Base-by-base conservation (phyloP, 2,329 filamentous ascomycete species). In the Annulohypoxylon truncatum region DNA sequence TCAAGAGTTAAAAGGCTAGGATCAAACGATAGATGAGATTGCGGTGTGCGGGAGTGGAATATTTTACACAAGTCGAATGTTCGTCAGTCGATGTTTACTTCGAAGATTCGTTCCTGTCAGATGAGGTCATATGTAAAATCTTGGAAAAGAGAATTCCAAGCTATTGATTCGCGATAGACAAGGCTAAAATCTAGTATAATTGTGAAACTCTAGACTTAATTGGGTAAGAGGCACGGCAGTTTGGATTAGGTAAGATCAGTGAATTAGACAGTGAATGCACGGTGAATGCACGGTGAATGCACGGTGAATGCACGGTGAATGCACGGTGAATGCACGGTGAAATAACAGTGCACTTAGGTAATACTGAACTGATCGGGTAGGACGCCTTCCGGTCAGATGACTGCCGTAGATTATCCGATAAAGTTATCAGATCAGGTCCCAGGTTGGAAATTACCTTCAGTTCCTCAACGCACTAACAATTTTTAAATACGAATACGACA, bases 101-200 rank as follows among this genome's bases (percentile, higher is more conserved):
- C 50, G 31, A 28, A 47, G 22, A 40, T 33, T 56, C 8, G 38
- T 20, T 24, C 42, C 46, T 31, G 9, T 50, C 59, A 58, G 50
- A 71, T 75, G 73, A 75, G 72, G 71, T 75, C 73, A 75, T 72
- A 48, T 48, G 44, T 48, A 57, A 59, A 59, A 66, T 20, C 33
- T 40, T 59, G 22, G 35, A 46, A 35, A 33, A 50, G 47, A 57
- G 59, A 63, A 61, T 54, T 46, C 26, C 22, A 50, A 58, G 54
- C 44, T 40, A 15, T 38, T 18, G 18, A 58, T 48, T 50, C 48
- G 20, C 42, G 29, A 50, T 55, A 47, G 13, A 13, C 29, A 48
- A 40, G 47, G 58, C 40, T 29, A 57, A 42, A 22, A 20, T 38
- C n/a, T 35, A 40, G 35, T 18, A 10, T 20, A n/a, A 40, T 7